Conservation (phyloP, 2,329 filamentous ascomycete genomes). For the Zymoseptoria pseudotritici region DNA sequence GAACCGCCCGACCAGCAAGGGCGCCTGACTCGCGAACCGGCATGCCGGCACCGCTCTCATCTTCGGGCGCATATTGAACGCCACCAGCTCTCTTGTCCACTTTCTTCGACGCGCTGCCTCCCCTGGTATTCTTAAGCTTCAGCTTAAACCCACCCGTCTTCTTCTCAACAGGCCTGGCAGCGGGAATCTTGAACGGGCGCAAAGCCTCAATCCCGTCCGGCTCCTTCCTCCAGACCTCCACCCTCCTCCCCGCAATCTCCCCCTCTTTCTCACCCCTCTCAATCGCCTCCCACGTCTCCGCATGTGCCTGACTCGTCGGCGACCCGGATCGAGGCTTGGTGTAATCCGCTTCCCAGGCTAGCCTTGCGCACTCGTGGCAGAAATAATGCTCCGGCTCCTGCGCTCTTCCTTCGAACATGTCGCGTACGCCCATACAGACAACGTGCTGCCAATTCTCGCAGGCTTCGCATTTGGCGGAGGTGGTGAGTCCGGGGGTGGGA, state of each 20-base stretch:
- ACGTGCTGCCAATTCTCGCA: conserved; percentile 95
- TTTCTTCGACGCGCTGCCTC: background rate
- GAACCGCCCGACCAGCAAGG: background rate
- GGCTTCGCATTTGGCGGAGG: conserved; percentile 88
- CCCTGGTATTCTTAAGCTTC: background rate
- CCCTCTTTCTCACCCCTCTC: background rate
- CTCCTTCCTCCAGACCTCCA: background rate
- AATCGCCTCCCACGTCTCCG: conserved; percentile 60
- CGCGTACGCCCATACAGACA: conserved; percentile 72
- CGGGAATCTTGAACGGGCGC: background rate
- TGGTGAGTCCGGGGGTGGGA: conserved; percentile 57
- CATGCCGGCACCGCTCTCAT: background rate
- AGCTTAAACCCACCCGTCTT: background rate
- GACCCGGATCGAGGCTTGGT: background rate
- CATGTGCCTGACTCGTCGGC: conserved; percentile 58
- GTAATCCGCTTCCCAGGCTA: conserved; percentile 28
- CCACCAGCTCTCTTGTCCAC: background rate
- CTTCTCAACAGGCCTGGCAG: background rate
- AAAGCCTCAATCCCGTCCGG: background rate
- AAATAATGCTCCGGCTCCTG: conserved; percentile 64
- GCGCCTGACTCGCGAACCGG: background rate
- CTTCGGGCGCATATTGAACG: background rate
- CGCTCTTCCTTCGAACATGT: conserved; percentile 62
- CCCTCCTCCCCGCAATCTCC: background rate
- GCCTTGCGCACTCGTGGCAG: conserved; percentile 68